These are phyloP conservation scores for Coemansia sp. DNA, from an alignment of 192 early-diverging fungal genomes.

Conservation along the genomic window DNA sequence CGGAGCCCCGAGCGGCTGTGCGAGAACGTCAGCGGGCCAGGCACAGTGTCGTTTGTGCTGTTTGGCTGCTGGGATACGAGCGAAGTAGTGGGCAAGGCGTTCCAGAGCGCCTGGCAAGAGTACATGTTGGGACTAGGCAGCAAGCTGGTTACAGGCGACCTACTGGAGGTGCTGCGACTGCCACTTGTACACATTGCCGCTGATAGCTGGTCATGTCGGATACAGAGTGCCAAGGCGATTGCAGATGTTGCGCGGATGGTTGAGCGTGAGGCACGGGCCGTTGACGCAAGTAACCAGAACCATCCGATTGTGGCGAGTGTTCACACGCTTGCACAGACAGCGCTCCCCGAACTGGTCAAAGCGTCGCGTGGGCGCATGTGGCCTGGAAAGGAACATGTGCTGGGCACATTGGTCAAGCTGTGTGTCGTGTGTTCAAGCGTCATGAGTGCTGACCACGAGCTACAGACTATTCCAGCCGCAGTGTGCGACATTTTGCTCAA, in stretches of 20 bases:
- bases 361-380: constrained; percentile 37
- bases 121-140: constrained; percentile 26
- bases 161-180: constrained; percentile 22
- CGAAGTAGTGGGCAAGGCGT: constrained; percentile 15
- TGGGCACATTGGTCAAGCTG: constrained; percentile 34
- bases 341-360: constrained; percentile 21
- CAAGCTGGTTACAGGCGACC: constrained; percentile 9
- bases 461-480: background rate
- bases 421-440: constrained; percentile 13
- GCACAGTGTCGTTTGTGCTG: constrained; percentile 25
- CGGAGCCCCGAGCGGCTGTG: constrained; percentile 29
- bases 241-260: constrained; percentile 24
- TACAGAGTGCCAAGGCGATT: constrained; percentile 41
- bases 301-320: background rate
- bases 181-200: constrained; percentile 20
- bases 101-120: constrained; percentile 44
- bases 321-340: constrained; percentile 8
- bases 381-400: constrained; percentile 45
- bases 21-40: constrained; percentile 15
- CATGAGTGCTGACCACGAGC: background rate
- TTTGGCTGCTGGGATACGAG: constrained; percentile 30
- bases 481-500: constrained; percentile 31
- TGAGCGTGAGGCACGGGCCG: constrained; percentile 16
- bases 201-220: constrained; percentile 35
- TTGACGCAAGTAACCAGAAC: background rate